phyloP scores from a whole-genome alignment of 2,329 filamentous ascomycete genomes.

The Ophiostoma quercus region DNA sequence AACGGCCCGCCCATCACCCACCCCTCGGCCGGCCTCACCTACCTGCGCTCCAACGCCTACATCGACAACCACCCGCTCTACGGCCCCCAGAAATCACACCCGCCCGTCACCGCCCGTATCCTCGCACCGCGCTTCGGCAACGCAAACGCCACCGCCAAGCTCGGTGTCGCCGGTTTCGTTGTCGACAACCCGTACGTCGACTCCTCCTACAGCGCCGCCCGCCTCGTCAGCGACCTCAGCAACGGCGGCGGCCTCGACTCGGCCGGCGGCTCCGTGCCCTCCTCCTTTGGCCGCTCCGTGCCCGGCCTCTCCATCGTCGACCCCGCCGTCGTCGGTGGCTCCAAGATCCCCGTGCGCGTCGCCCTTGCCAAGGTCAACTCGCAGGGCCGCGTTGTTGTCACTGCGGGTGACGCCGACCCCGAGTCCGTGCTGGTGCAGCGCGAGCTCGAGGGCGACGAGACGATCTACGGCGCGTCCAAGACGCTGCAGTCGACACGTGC shows the following conservation, averaged over 20 bases:
- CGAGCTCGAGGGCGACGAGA: slow-evolving; percentile 40
- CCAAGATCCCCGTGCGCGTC: slow-evolving; percentile 50
- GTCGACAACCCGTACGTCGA: slow-evolving; percentile 40
- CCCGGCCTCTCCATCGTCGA: slow-evolving; percentile 42
- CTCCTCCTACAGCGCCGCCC: slow-evolving; percentile 38
- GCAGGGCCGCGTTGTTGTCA: slow-evolving; percentile 45
- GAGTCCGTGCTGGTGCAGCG: slow-evolving; percentile 43
- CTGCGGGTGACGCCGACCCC: slow-evolving; percentile 37
- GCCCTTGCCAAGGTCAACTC: slow-evolving; percentile 44
- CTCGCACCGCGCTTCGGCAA: slow-evolving; percentile 39
- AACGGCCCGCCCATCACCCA: slow-evolving; percentile 56
- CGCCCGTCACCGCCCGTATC: slow-evolving; percentile 49
- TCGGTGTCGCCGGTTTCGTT: slow-evolving; percentile 54
- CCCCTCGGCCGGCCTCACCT: slow-evolving; percentile 58
- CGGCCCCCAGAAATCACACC: slow-evolving; percentile 50
- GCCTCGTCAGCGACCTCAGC: slow-evolving; percentile 11
- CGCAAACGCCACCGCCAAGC: slow-evolving; percentile 36
- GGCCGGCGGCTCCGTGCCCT: neutral
- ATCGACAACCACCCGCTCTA: slow-evolving; percentile 58
- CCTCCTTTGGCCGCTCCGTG: slow-evolving; percentile 23
- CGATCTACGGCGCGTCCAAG: slow-evolving; percentile 34
- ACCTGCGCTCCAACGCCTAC: slow-evolving; percentile 51
- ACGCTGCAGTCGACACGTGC: slow-evolving; percentile 29
- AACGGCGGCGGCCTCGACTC: neutral
- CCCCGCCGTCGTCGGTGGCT: slow-evolving; percentile 45